These are phyloP conservation scores for Meyerozyma carpophila DNA, from an alignment of 1,139 yeast genomes.

Conservation along the genomic window DNA sequence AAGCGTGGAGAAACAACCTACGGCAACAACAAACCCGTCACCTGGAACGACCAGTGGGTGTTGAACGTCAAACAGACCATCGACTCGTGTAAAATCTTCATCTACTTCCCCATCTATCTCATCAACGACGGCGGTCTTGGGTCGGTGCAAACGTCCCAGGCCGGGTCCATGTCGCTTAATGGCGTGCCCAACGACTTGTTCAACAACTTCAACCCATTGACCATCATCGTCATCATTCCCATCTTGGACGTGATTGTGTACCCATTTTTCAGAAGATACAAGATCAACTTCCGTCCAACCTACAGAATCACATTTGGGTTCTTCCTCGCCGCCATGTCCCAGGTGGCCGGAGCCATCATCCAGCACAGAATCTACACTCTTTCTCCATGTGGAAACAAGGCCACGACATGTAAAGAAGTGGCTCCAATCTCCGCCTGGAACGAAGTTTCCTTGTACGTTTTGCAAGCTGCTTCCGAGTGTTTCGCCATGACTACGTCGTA, in stretches of 20 bases:
- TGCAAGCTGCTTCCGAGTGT: slow-evolving; percentile 65
- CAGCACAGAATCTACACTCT: slow-evolving; percentile 29
- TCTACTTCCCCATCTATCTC: slow-evolving; percentile 59
- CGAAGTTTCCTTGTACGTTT: slow-evolving; percentile 44
- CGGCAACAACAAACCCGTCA: slow-evolving; percentile 17
- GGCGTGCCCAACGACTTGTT: slow-evolving; percentile 72
- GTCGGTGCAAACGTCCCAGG: slow-evolving; percentile 57
- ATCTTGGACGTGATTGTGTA: slow-evolving; percentile 52
- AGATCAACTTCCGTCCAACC: slow-evolving; percentile 33
- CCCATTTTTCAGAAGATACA: slow-evolving; percentile 51
- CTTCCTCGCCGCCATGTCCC: slow-evolving; percentile 29
- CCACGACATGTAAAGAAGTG: slow-evolving; percentile 40
- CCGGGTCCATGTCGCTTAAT: slow-evolving; percentile 59
- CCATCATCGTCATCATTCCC: slow-evolving; percentile 61
- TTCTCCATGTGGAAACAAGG: slow-evolving; percentile 37
- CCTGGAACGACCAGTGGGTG: slow-evolving; percentile 55
- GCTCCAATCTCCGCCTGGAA: slow-evolving; percentile 57
- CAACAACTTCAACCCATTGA: slow-evolving; percentile 62
- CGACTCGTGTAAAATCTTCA: slow-evolving; percentile 55
- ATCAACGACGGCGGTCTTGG: slow-evolving; percentile 65
- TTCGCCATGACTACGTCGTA: slow-evolving; percentile 64
- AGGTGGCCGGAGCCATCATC: slow-evolving; percentile 36
- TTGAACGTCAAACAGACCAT: slow-evolving; percentile 55
- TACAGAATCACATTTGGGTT: slow-evolving; percentile 34
- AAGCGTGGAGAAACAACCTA: slow-evolving; percentile 30